Percentiles rank a stretch among this genome's conserved stretches.
Evolutionary conservation across 2,329 filamentous ascomycete species (phyloP).

Genomic region (Fusarium sp.): DNA sequence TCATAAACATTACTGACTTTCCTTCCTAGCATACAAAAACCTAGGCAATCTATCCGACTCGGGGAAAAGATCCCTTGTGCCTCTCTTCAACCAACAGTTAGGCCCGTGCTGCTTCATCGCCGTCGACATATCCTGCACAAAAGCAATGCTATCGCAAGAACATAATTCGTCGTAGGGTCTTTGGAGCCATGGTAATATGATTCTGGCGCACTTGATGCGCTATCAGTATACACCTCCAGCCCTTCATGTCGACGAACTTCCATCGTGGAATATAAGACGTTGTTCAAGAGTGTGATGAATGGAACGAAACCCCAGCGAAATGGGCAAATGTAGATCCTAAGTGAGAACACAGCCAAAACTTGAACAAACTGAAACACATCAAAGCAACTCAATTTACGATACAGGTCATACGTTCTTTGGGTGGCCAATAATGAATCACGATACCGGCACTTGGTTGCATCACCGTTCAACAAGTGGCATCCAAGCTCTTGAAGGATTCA

Average conservation of each 20-base stretch:
- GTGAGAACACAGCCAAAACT: not conserved
- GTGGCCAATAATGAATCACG: not conserved
- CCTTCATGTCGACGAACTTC: slow-evolving; percentile 3
- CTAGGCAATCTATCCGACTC: not conserved
- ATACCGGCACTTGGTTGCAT: not conserved
- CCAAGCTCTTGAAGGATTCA: not conserved
- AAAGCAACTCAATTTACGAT: not conserved
- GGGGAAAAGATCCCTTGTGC: not conserved
- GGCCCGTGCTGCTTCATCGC: not conserved
- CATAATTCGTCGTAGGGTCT: not conserved
- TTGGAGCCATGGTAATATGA: not conserved
- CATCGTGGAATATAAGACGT: slow-evolving; percentile 1
- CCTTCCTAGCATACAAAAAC: slow-evolving; percentile 15
- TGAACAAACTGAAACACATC: not conserved
- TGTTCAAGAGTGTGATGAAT: not conserved
- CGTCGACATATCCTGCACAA: slow-evolving; percentile 8
- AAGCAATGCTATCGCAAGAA: slow-evolving; percentile 8
- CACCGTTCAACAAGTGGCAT: not conserved
- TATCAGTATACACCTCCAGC: slow-evolving; percentile 14
- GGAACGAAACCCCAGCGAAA: not conserved
- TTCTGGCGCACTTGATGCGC: slow-evolving; percentile 14
- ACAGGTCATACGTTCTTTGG: not conserved
- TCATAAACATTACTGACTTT: not conserved
- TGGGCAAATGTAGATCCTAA: not conserved
- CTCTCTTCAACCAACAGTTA: slow-evolving; percentile 19